These are phyloP conservation scores for Geotrichum phurueaensis DNA, from an alignment of 1,139 yeast genomes.

Conservation along the genomic window DNA sequence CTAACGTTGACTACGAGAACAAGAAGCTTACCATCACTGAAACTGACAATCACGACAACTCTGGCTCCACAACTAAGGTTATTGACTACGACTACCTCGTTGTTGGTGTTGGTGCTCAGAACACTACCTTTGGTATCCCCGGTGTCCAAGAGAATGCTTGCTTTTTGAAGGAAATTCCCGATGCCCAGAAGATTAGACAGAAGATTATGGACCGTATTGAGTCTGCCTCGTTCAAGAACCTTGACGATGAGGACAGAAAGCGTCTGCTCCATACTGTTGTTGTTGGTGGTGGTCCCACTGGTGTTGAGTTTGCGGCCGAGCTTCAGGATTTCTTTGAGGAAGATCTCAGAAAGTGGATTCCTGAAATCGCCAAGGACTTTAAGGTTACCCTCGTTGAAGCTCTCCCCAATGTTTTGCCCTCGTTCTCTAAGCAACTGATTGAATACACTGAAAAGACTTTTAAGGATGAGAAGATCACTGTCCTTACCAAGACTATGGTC, in stretches of 20 bases:
- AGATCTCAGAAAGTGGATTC: constrained; percentile 84
- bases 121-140: constrained; percentile 87
- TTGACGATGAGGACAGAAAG: constrained; percentile 71
- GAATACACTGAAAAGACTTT: constrained; percentile 80
- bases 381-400: constrained; percentile 86
- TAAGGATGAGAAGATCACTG: constrained; percentile 69
- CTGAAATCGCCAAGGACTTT: constrained; percentile 74
- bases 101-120: constrained; percentile 87
- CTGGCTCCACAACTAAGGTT: constrained; percentile 1
- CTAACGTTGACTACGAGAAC: constrained; percentile 63
- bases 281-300: constrained; percentile 96
- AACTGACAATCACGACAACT: constrained; percentile 31
- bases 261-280: constrained; percentile 77
- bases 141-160: constrained; percentile 85
- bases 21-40: constrained; percentile 55
- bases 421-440: constrained; percentile 78
- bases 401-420: constrained; percentile 80
- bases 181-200: constrained; percentile 69
- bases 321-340: constrained; percentile 89
- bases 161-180: constrained; percentile 81
- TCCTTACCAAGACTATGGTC: constrained; percentile 80
- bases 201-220: constrained; percentile 76
- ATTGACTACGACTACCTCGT: constrained; percentile 70
- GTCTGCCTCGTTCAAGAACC: constrained; percentile 71
- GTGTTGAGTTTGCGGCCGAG: constrained; percentile 95